Evolutionary conservation across 306 rosid genomes (phyloP).

Genomic region (Vicia villosa): DNA sequence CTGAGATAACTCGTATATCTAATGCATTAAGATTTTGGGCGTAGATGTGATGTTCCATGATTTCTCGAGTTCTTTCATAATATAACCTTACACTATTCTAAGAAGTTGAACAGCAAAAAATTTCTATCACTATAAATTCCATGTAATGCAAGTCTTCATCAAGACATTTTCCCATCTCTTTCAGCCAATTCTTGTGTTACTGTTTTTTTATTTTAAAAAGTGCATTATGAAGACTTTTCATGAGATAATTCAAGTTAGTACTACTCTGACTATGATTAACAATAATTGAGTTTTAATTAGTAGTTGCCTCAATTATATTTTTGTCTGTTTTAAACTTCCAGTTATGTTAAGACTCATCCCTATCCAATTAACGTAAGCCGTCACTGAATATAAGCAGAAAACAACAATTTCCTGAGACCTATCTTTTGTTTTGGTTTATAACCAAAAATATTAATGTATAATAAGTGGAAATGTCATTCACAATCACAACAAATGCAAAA

Average conservation of each 20-base stretch:
- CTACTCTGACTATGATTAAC: neutral
- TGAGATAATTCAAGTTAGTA: neutral
- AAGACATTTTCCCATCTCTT: too few relatives aligned
- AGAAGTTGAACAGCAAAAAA: too few relatives aligned
- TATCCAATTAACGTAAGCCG: slow-evolving; percentile 13
- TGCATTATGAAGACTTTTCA: neutral
- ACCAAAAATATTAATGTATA: neutral
- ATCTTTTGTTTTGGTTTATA: slow-evolving; percentile 15
- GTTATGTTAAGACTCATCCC: slow-evolving; percentile 14
- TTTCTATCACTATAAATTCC: too few relatives aligned
- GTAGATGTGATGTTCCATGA: too few relatives aligned
- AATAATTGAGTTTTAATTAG: neutral
- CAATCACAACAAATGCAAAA: slow-evolving; percentile 32
- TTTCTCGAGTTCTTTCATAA: too few relatives aligned
- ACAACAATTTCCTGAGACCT: neutral
- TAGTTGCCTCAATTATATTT: slow-evolving; percentile 8
- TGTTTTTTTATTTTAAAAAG: neutral
- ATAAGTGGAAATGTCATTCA: slow-evolving; percentile 6
- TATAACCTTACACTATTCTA: too few relatives aligned
- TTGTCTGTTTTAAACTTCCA: neutral
- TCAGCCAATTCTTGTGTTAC: neutral
- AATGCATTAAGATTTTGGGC: too few relatives aligned
- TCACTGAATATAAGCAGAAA: neutral
- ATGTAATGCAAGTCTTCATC: too few relatives aligned
- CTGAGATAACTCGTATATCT: too few relatives aligned